Evolutionary conservation across 2,329 filamentous ascomycete species (phyloP), one percentile per base, ranked within the genome.

Genomic region (Coleophoma eucalyptorum): DNA sequence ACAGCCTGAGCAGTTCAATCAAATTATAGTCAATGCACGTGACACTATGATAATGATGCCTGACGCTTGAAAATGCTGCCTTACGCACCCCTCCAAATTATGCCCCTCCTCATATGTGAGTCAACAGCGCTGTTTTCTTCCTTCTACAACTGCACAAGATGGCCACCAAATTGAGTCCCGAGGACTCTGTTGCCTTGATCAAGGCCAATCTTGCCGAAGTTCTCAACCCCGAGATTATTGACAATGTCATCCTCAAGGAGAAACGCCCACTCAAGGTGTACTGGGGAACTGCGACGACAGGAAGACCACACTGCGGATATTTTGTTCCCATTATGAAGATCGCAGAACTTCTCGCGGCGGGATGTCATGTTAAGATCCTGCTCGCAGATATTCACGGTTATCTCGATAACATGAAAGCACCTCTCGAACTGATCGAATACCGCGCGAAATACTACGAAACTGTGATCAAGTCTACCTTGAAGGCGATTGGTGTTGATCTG

Each of bases 241-340:
- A 91, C 67, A 77, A 83, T 64, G 72, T 83, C 43, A 79, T 93
- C 55, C 70, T 87, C 57, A 83, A 83, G 53, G 79, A 89, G 67
- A 84, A 89, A 49, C 79, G 86, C 43, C 81, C 84, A 49, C 79
- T 89, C 47, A 87, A 84, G 67, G 83, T 95, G 68, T 96, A 96
- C 82, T 95, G 89, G 90, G 81, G 87, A 40, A 93, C 87, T 37
- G 89, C 89, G 16, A 90, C 62, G 4, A 65, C 62, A 11, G 90
- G 90, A n/a, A 80, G 86, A 53, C 91, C 91, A 49, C 92, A 97
- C 69, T 89, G 84, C 67, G 92, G 90, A 60, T 96, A 96, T 78
- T 89, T 96, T 26, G 62, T 64, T 5, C 86, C 91, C 5, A 86
- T 88, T 61, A 82, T 96, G 65, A 97, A 97, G 72, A 87, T 97